Conservation (phyloP, 805 yeast species). For the Blastobotrys attinorum region DNA sequence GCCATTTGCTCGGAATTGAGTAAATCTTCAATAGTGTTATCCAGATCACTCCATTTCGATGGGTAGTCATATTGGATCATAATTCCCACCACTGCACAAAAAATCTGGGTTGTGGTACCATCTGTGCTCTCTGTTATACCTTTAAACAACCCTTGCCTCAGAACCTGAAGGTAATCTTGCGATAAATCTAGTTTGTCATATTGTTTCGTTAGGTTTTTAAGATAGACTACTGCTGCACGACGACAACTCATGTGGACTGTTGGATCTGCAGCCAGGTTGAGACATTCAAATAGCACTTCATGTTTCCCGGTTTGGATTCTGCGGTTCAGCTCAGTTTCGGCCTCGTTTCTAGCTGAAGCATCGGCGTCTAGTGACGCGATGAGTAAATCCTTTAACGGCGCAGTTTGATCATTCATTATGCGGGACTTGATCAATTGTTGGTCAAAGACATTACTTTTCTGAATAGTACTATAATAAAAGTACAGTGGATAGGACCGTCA, state of each 20-base stretch:
- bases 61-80: slow-evolving; percentile 45
- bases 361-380: background rate
- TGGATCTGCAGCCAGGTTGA: slow-evolving; percentile 48
- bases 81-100: slow-evolving; percentile 35
- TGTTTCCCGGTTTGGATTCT: background rate
- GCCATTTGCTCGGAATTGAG: slow-evolving; percentile 24
- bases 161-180: slow-evolving; percentile 46
- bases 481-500: too few relatives aligned
- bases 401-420: too few relatives aligned
- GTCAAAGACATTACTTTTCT: too few relatives aligned
- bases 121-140: slow-evolving; percentile 51
- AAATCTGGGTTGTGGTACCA: slow-evolving; percentile 39
- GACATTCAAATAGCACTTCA: slow-evolving; percentile 61
- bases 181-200: slow-evolving; percentile 40
- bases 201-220: slow-evolving; percentile 61
- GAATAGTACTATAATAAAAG: too few relatives aligned
- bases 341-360: background rate
- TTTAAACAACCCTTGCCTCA: slow-evolving; percentile 51
- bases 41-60: slow-evolving; percentile 44
- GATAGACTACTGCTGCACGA: slow-evolving; percentile 68
- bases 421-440: too few relatives aligned
- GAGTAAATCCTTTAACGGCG: background rate
- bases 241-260: background rate
- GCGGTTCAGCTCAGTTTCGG: background rate
- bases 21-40: slow-evolving; percentile 37